These are phyloP conservation scores for Tolypocladium paradoxum DNA, from an alignment of 2,329 filamentous ascomycete genomes.

Conservation along the genomic window DNA sequence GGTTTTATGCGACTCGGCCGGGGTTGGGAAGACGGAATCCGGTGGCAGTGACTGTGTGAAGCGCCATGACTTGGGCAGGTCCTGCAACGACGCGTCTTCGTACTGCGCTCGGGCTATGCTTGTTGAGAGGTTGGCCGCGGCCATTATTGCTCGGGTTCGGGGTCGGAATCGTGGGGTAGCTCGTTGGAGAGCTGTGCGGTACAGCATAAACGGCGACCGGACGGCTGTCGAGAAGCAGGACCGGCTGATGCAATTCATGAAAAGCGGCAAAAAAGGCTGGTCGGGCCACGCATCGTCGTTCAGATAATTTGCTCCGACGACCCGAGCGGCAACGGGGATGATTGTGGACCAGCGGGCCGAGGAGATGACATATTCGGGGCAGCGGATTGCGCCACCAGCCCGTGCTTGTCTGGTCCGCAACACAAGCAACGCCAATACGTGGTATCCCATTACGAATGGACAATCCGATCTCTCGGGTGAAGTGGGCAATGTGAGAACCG, in stretches of 20 bases:
- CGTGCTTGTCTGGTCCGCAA: too few species aligned
- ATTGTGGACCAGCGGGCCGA: neutral
- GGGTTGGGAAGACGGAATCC: slow-evolving; percentile 70
- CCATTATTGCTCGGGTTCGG: slow-evolving; percentile 16
- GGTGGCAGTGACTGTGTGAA: slow-evolving; percentile 60
- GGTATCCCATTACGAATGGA: too few species aligned
- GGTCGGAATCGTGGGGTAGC: slow-evolving; percentile 18
- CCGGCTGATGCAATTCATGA: neutral
- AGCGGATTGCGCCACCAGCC: too few species aligned
- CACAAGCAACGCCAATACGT: too few species aligned
- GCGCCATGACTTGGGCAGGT: slow-evolving; percentile 54
- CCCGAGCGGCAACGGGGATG: neutral
- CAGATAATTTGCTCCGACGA: neutral
- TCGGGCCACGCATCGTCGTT: neutral
- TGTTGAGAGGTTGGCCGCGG: slow-evolving; percentile 19
- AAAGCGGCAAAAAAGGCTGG: neutral
- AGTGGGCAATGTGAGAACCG: too few species aligned
- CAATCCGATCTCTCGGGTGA: too few species aligned
- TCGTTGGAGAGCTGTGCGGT: slow-evolving; percentile 18
- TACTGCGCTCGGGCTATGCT: slow-evolving; percentile 7
- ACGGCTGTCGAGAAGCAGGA: neutral
- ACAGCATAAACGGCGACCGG: slow-evolving; percentile 23
- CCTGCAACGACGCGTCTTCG: slow-evolving; percentile 31
- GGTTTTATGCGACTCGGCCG: slow-evolving; percentile 68
- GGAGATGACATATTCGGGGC: neutral